Evolutionary conservation across 2,329 filamentous ascomycete genomes (phyloP), one percentile per base, ranked within the genome.

Genomic region (Samsoniella hepiali): DNA sequence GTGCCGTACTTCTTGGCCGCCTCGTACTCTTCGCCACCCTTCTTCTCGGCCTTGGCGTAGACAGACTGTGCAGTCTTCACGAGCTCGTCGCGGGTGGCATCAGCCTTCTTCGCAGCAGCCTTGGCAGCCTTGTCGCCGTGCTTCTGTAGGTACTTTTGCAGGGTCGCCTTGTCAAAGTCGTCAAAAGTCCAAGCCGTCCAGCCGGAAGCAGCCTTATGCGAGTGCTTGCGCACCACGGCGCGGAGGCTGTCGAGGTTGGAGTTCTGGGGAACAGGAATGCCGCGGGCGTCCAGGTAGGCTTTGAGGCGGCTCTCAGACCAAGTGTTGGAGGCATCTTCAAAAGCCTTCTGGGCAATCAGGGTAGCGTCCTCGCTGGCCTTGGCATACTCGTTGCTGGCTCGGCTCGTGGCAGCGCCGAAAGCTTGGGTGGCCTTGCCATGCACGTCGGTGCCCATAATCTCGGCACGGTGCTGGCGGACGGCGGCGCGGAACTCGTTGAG

Each of bases 401-500:
- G 89, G 55, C 88, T 87, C 15, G 90, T 92, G 45, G 90, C 90
- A 65, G 90, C 89, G 63, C 89, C 90, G 66, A 84, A 88, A 5
- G 83, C 83, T 29, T 85, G 86, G 34, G 83, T 79, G 44, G 83
- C 85, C 29, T 84, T 84, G 31, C 77, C 82, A 10, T 81, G 75
- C 13, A 85, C 75, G 58, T 83, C 90, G 70, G 92, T 88, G 65
- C 87, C 88, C 22, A 88, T 80, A 53, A 94, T 80, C 64, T 87
- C 81, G 64, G 90, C 88, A 64, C 91, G 89, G 78, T 96, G 86
- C 82, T 95, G 96, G 74, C 94, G 92, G 67, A 94, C 89, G 66
- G 98, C 85, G 60, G 94, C 93, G 60, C 96, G 82, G 32, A 98
- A 84, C 76, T 99, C 94, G 71, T 97, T 96, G 69, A 86, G 81